phyloP scores from a whole-genome alignment of 2,329 filamentous ascomycete species.

The Colletotrichum sojae region DNA sequence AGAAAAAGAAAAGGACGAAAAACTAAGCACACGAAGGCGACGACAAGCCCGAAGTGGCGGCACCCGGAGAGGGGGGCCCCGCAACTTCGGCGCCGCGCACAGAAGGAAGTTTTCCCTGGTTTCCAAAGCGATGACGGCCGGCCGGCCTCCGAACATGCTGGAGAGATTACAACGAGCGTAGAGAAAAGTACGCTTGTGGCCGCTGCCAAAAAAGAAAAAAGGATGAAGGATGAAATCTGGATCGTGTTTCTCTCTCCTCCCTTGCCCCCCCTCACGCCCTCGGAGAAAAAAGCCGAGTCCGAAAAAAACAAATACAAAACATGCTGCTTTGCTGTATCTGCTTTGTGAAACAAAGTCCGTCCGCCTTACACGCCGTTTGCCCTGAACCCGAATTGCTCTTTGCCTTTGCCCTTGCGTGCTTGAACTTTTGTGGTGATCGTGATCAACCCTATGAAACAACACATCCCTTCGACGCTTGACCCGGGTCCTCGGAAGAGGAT shows the following conservation, averaged over 20 bases:
- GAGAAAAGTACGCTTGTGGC: conserved; percentile 55
- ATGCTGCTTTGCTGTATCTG: conserved; percentile 46
- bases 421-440: conserved; percentile 50
- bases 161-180: conserved; percentile 68
- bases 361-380: conserved; percentile 48
- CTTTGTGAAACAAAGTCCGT: conserved; percentile 44
- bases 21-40: conserved; percentile 56
- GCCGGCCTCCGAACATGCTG: conserved; percentile 54
- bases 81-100: conserved; percentile 15
- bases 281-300: conserved; percentile 45
- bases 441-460: conserved; percentile 44
- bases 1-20: conserved; percentile 39
- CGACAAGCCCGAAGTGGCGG: conserved; percentile 41
- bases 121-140: conserved; percentile 49
- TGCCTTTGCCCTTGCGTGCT: conserved; percentile 44
- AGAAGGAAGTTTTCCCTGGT: conserved; percentile 32
- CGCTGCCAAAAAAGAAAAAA: conserved; percentile 47
- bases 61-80: conserved; percentile 35
- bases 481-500: conserved; percentile 45
- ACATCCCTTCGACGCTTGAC: conserved; percentile 33
- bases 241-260: conserved; percentile 17
- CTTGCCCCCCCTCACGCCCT: conserved; percentile 40
- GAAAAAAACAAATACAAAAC: conserved; percentile 47
- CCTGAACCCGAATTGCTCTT: conserved; percentile 38
- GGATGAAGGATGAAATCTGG: conserved; percentile 26